These are phyloP conservation scores for Warburgia ugandensis DNA, from an alignment of 164 flowering plant genomes.

Conservation along the genomic window DNA sequence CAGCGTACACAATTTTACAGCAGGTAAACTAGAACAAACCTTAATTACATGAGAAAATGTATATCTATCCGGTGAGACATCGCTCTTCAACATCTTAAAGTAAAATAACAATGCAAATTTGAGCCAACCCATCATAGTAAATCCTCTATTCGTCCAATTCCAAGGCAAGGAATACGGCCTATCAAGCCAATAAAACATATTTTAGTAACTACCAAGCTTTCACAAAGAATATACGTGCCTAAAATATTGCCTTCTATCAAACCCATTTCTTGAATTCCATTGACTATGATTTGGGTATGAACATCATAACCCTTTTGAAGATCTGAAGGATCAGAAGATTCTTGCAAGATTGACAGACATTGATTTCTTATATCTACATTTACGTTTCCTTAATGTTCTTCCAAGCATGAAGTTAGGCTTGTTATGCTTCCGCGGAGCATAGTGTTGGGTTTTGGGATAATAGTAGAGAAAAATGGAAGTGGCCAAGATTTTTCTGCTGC, in stretches of 20 bases:
- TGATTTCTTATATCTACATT: conserved; percentile 8
- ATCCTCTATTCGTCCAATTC: conserved; percentile 91
- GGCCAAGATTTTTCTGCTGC: no score
- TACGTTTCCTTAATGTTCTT: conserved; percentile 4
- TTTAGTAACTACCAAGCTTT: conserved; percentile 41
- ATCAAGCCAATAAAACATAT: conserved; percentile 34
- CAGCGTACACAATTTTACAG: conserved; percentile 31
- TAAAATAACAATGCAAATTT: conserved; percentile 52
- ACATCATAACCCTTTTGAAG: conserved; percentile 42
- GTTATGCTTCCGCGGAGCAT: background rate
- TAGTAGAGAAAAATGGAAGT: background rate
- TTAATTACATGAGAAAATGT: conserved; percentile 74
- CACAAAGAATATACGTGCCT: conserved; percentile 57
- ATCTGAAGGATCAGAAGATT: conserved; percentile 13
- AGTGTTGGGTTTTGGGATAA: conserved; percentile 1
- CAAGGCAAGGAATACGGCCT: conserved; percentile 41
- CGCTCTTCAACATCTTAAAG: conserved; percentile 68
- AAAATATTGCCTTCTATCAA: conserved; percentile 39
- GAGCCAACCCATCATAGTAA: conserved; percentile 40
- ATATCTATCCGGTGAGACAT: conserved; percentile 60
- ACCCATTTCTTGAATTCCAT: conserved; percentile 32
- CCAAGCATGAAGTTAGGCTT: background rate
- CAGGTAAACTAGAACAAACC: conserved; percentile 53
- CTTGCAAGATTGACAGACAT: background rate
- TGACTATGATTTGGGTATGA: conserved; percentile 53